These are phyloP conservation scores for Candida buenavistaensis DNA, from an alignment of 1,139 yeast species.

Conservation along the genomic window DNA sequence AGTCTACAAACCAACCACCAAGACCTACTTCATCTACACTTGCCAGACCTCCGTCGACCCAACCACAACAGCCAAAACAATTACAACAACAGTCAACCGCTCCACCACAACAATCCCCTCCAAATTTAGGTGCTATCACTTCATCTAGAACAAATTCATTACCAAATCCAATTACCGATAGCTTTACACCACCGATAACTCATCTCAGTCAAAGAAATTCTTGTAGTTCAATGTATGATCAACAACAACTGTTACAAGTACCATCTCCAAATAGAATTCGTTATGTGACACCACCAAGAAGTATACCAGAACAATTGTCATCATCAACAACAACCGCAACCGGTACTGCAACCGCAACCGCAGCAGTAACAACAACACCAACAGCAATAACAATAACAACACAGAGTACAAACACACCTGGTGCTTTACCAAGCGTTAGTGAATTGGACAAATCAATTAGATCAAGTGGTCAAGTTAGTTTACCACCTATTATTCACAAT, in stretches of 20 bases:
- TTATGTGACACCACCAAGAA: constrained; percentile 9
- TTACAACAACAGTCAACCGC: constrained; percentile 4
- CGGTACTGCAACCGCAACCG: neutral
- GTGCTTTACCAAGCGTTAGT: constrained; percentile 32
- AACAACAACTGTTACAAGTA: constrained; percentile 4
- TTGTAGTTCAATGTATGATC: constrained; percentile 21
- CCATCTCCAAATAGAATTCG: constrained; percentile 7
- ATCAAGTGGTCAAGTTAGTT: constrained; percentile 7
- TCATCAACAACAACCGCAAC: neutral
- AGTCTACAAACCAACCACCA: constrained; percentile 2
- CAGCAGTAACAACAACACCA: neutral
- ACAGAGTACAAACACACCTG: constrained; percentile 10
- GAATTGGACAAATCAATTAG: constrained; percentile 39
- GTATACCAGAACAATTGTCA: constrained; percentile 6
- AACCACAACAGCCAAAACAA: constrained; percentile 3
- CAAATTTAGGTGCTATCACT: constrained; percentile 2
- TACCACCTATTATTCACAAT: constrained; percentile 10
- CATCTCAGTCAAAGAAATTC: constrained; percentile 15
- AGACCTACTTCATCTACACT: neutral
- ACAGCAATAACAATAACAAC: constrained; percentile 2
- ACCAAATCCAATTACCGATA: constrained; percentile 23
- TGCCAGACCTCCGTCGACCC: constrained; percentile 4
- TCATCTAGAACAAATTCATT: constrained; percentile 23
- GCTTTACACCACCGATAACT: constrained; percentile 11
- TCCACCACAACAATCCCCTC: constrained; percentile 8